These are phyloP conservation scores for Citropsis articulata DNA, from an alignment of 345 rosid genomes.

Conservation along the genomic window DNA sequence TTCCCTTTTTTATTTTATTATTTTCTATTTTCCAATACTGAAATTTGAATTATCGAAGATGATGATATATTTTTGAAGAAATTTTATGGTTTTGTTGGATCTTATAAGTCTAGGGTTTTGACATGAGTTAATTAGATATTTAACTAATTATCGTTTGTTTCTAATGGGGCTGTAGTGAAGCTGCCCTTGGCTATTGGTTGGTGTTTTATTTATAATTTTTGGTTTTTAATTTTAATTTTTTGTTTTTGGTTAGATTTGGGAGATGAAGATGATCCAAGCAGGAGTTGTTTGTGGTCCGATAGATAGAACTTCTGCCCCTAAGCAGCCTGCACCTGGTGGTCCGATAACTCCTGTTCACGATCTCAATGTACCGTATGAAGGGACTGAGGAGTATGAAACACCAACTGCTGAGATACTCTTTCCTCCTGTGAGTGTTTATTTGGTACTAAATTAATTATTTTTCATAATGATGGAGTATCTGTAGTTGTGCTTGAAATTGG, in stretches of 20 bases:
- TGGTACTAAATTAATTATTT: background rate
- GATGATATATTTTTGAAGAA: background rate
- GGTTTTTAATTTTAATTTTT: background rate
- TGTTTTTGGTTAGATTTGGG: conserved; percentile 63
- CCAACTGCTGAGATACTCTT: conserved; percentile 96
- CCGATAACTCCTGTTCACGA: conserved; percentile 74
- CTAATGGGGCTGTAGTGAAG: conserved; percentile 7
- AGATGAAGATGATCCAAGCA: conserved; percentile 92
- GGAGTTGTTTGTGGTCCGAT: conserved; percentile 62
- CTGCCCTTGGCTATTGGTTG: background rate
- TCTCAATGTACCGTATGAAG: conserved; percentile 95
- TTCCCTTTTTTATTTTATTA: background rate
- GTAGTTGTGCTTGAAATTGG: background rate
- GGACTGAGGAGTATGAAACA: conserved; percentile 91
- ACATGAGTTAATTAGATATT: background rate
- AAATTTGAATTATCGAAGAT: background rate
- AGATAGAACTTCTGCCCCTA: conserved; percentile 62
- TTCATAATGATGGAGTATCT: background rate
- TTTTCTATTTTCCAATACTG: background rate
- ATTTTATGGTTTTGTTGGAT: conserved; percentile 31
- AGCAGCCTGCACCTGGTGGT: conserved; percentile 59
- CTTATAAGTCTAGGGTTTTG: conserved; percentile 39
- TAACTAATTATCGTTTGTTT: background rate
- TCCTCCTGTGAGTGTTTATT: conserved; percentile 62
- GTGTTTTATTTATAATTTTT: background rate